phyloP scores from a whole-genome alignment of 192 early-diverging fungal genomes.

The Coemansia sp. region DNA sequence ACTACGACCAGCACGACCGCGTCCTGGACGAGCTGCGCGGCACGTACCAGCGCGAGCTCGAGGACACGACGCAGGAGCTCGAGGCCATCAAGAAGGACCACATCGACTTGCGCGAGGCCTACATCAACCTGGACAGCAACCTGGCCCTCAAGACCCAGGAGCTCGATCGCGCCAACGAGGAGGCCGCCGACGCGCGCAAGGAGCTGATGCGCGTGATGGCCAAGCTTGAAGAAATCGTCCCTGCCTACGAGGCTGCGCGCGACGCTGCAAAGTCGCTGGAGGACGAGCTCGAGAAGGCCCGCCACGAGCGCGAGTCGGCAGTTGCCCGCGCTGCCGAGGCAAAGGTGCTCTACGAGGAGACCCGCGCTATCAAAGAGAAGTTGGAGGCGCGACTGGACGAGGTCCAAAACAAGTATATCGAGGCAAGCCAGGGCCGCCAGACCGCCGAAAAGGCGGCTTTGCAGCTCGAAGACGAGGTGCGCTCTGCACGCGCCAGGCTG shows the following conservation, averaged over 20 bases:
- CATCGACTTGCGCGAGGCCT: slow-evolving; percentile 67
- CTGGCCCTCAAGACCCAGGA: slow-evolving; percentile 68
- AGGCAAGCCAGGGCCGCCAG: slow-evolving; percentile 63
- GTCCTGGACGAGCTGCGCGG: slow-evolving; percentile 69
- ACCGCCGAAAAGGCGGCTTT: slow-evolving; percentile 68
- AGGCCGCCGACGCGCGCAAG: slow-evolving; percentile 79
- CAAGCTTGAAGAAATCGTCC: slow-evolving; percentile 61
- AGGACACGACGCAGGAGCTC: slow-evolving; percentile 73
- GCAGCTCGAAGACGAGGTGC: slow-evolving; percentile 71
- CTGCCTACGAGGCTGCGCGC: slow-evolving; percentile 49
- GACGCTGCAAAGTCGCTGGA: slow-evolving; percentile 61
- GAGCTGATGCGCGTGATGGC: slow-evolving; percentile 67
- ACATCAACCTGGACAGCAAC: slow-evolving; percentile 64
- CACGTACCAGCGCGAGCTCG: slow-evolving; percentile 84
- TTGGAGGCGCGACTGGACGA: slow-evolving; percentile 77
- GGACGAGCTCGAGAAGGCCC: slow-evolving; percentile 60
- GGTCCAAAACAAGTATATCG: slow-evolving; percentile 56
- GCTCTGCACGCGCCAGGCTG: slow-evolving; percentile 65
- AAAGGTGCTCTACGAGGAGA: slow-evolving; percentile 60
- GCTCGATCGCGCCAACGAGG: slow-evolving; percentile 62
- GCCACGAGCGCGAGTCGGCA: slow-evolving; percentile 58
- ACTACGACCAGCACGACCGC: slow-evolving; percentile 71
- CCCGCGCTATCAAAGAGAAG: slow-evolving; percentile 68
- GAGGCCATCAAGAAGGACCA: slow-evolving; percentile 67
- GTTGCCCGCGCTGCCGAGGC: slow-evolving; percentile 55